A percentile compares a stretch with the other conserved stretches of the same genome.
Conservation (phyloP, 768 basidiomycete genomes). For the Mycena leptocephala region DNA sequence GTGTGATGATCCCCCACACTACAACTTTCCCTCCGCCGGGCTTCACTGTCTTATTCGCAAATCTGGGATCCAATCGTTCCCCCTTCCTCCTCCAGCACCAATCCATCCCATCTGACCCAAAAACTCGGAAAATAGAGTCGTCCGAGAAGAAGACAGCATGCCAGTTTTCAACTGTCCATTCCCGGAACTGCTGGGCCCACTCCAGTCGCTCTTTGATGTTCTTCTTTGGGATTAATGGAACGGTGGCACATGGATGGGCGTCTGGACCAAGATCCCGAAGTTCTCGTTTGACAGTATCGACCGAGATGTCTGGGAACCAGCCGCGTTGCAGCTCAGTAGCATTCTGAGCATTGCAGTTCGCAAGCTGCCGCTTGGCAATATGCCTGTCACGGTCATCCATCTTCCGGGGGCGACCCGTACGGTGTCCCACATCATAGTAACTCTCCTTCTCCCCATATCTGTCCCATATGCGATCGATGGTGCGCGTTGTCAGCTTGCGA, state of each 20-base stretch:
- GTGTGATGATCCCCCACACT: conserved; percentile 55
- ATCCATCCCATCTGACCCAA: conserved; percentile 50
- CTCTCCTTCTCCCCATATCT: too few species aligned
- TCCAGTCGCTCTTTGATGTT: conserved; percentile 33
- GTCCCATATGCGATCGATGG: too few species aligned
- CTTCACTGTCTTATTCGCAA: conserved; percentile 48
- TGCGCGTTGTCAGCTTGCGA: too few species aligned
- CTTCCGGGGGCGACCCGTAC: conserved; percentile 35
- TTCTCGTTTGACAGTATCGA: conserved; percentile 25
- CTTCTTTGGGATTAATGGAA: conserved; percentile 39
- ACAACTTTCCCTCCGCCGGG: conserved; percentile 52
- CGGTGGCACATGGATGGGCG: not conserved
- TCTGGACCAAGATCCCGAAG: conserved; percentile 28
- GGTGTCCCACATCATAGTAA: too few species aligned
- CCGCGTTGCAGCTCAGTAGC: conserved; percentile 35
- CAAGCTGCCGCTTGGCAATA: conserved; percentile 27
- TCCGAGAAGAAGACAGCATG: conserved; percentile 47
- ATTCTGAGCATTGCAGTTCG: conserved; percentile 22
- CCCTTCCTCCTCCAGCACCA: conserved; percentile 49
- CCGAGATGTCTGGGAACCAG: conserved; percentile 30
- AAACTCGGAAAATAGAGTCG: conserved; percentile 50
- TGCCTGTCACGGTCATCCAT: conserved; percentile 26
- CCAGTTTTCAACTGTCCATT: conserved; percentile 51
- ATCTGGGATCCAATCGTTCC: conserved; percentile 38
- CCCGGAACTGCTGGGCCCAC: conserved; percentile 43